Conservation (phyloP, 495 filamentous ascomycete species). For the Neurospora intermedia region DNA sequence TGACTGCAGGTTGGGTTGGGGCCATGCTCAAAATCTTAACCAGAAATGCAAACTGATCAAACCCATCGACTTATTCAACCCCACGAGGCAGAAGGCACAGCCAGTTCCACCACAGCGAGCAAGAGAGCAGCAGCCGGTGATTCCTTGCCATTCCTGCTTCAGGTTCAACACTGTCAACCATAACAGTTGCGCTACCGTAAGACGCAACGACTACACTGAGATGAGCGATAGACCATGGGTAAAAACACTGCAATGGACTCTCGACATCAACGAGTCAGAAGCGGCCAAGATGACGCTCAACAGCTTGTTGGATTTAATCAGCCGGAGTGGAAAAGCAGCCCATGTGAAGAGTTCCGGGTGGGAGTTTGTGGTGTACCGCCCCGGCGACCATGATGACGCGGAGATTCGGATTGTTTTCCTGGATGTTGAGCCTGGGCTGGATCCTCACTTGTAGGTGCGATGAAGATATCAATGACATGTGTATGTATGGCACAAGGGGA, state of each 20-base stretch:
- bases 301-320: not conserved
- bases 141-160: not conserved
- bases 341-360: not conserved
- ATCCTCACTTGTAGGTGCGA: not conserved
- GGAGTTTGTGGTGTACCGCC: not conserved
- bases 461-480: not conserved
- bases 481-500: not conserved
- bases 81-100: not conserved
- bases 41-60: not conserved
- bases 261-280: not conserved
- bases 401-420: not conserved
- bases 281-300: not conserved
- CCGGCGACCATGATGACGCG: not conserved
- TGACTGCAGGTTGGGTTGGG: not conserved
- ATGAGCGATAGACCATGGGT: not conserved
- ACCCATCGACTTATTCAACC: not conserved
- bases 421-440: not conserved
- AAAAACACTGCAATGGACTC: not conserved
- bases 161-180: slow-evolving; percentile 5
- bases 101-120: not conserved
- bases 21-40: not conserved
- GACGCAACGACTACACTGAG: not conserved
- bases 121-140: not conserved
- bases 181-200: not conserved
- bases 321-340: not conserved